These are phyloP conservation scores for Lyophyllum decastes DNA, from an alignment of 768 basidiomycete genomes.

Conservation along the genomic window DNA sequence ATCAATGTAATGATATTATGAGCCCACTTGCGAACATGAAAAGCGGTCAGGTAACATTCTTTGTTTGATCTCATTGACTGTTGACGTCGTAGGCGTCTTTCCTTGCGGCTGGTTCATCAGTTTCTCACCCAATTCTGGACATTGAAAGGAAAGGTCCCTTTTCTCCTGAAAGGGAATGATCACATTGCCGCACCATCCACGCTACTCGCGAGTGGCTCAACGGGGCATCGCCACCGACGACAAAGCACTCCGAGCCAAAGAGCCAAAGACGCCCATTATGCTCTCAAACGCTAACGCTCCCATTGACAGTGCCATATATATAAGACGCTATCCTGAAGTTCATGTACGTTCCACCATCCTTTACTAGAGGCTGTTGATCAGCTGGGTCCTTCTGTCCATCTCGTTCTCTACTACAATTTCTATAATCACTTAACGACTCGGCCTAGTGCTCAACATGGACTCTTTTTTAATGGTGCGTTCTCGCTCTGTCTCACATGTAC, in stretches of 20 bases:
- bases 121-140: not conserved
- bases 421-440: constrained; percentile 9
- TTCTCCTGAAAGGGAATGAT: constrained; percentile 1
- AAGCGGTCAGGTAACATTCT: not conserved
- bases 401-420: constrained; percentile 3
- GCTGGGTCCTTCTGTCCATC: constrained; percentile 3
- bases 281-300: not conserved
- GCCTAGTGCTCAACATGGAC: constrained; percentile 17
- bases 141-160: not conserved
- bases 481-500: not conserved
- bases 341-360: not conserved
- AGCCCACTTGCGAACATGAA: not conserved
- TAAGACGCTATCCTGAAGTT: not conserved
- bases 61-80: not conserved
- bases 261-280: constrained; percentile 12
- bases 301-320: constrained; percentile 7
- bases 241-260: constrained; percentile 13
- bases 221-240: constrained; percentile 7
- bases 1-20: not conserved
- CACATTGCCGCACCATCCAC: not conserved
- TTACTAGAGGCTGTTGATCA: constrained; percentile 21
- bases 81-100: not conserved
- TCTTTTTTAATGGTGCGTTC: constrained; percentile 14
- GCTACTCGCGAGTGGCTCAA: not conserved
- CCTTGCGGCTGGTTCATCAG: not conserved